Evolutionary conservation across 23 red algal species (phyloP).

Genomic region (Gracilariopsis chorda): DNA sequence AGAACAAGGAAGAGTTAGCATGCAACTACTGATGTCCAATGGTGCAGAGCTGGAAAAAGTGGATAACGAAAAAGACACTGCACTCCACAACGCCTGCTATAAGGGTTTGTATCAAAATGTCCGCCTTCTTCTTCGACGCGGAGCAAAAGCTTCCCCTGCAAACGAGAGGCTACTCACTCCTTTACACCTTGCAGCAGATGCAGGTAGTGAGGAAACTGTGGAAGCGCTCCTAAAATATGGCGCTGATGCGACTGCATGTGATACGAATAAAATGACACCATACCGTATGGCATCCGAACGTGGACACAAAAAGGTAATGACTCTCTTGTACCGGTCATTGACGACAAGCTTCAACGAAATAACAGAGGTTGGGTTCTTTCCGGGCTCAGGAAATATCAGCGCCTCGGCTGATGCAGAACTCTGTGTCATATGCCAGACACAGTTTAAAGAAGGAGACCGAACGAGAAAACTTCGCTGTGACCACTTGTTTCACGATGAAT

Average conservation of each 20-base stretch:
- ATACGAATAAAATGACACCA: conserved; percentile 17
- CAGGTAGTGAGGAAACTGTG: conserved; percentile 49
- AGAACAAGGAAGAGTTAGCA: conserved; percentile 50
- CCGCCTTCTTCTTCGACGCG: conserved; percentile 36
- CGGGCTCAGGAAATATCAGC: neutral
- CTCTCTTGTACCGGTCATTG: conserved; percentile 24
- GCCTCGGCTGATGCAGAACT: neutral
- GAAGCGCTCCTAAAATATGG: conserved; percentile 38
- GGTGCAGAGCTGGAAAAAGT: conserved; percentile 26
- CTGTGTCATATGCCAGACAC: conserved; percentile 47
- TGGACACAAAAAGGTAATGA: conserved; percentile 43
- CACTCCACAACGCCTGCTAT: conserved; percentile 52
- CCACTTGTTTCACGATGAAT: conserved; percentile 32
- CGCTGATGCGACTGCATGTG: conserved; percentile 9
- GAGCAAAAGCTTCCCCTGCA: conserved; percentile 11
- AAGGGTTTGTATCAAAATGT: conserved; percentile 60
- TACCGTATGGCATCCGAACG: conserved; percentile 30
- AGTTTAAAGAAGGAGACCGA: conserved; percentile 2
- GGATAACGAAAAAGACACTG: conserved; percentile 35
- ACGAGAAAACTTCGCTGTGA: conserved; percentile 24
- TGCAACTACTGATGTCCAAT: conserved; percentile 45
- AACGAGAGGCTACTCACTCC: conserved; percentile 29
- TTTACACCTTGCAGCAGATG: conserved; percentile 27
- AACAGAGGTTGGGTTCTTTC: neutral
- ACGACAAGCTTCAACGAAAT: conserved; percentile 12